A percentile compares a stretch with the other conserved stretches of the same genome.
Conservation (phyloP, 192 early-diverging fungal genomes). For the Gigaspora rosea region DNA sequence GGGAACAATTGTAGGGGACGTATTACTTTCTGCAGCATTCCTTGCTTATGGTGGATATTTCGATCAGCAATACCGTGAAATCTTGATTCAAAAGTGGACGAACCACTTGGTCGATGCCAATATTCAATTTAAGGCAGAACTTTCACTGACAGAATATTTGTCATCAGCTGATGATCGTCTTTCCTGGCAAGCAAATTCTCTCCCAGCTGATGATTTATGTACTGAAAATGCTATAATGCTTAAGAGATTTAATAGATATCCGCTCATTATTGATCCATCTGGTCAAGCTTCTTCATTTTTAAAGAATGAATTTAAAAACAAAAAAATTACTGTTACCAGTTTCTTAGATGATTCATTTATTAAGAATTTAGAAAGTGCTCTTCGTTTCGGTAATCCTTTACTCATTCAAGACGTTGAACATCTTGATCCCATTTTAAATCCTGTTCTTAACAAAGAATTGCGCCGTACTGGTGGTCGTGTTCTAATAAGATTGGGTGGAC, state of each 20-base stretch:
- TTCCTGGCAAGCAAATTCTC: slow-evolving; percentile 80
- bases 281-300: slow-evolving; percentile 91
- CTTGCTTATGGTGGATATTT: slow-evolving; percentile 97
- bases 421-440: slow-evolving; percentile 96
- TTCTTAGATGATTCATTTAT: slow-evolving; percentile 98
- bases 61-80: slow-evolving; percentile 92
- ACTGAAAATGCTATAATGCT: slow-evolving; percentile 99
- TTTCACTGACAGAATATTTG: slow-evolving; percentile 88
- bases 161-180: slow-evolving; percentile 90
- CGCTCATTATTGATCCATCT: slow-evolving; percentile 96
- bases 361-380: slow-evolving; percentile 95
- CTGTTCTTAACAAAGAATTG: slow-evolving; percentile 96
- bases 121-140: slow-evolving; percentile 73
- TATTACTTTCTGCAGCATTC: slow-evolving; percentile 90
- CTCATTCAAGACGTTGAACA: slow-evolving; percentile 97
- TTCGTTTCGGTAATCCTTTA: slow-evolving; percentile 98
- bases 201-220: slow-evolving; percentile 91
- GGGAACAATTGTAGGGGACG: slow-evolving; percentile 98
- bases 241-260: slow-evolving; percentile 92
- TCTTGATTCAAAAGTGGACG: slow-evolving; percentile 79
- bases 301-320: slow-evolving; percentile 79
- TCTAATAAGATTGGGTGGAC: slow-evolving; percentile 90
- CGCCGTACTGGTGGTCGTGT: slow-evolving; percentile 95
- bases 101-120: slow-evolving; percentile 65
- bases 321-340: slow-evolving; percentile 90